Evolutionary conservation across 306 rosid species (phyloP).

Genomic region (Echinosophora koreensis): DNA sequence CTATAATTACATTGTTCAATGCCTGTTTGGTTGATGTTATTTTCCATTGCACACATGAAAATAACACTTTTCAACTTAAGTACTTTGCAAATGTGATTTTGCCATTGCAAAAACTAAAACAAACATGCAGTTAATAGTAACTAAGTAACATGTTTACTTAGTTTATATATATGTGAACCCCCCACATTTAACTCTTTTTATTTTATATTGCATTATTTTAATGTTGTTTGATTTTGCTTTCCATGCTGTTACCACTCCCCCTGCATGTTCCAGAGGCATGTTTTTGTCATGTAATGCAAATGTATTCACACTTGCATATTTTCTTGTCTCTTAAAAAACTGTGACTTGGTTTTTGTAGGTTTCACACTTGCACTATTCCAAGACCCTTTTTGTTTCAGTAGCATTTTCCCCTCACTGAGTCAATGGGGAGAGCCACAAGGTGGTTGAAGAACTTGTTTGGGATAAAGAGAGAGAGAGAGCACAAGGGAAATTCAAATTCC

Average conservation of each 20-base stretch:
- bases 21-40: no score
- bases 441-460: conserved; percentile 90
- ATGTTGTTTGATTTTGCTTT: conserved; percentile 15
- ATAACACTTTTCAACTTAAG: no score
- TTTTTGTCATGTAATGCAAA: conserved; percentile 71
- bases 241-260: conserved; percentile 24
- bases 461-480: conserved; percentile 66
- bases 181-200: not conserved
- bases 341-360: conserved; percentile 34
- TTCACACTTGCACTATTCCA: conserved; percentile 39
- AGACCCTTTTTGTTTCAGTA: not conserved
- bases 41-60: no score
- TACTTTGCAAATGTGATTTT: no score
- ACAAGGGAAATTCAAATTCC: conserved; percentile 51
- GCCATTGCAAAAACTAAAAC: no score
- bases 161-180: not conserved
- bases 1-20: conserved; percentile 12
- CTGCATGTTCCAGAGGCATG: conserved; percentile 53
- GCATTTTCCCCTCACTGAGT: not conserved
- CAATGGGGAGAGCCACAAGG: conserved; percentile 85
- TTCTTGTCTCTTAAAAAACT: conserved; percentile 25
- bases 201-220: conserved; percentile 30
- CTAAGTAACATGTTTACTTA: conserved; percentile 14
- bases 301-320: conserved; percentile 40
- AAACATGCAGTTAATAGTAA: no score